Conservation (phyloP, 768 basidiomycete species). For the Stropharia rugosoannulata region DNA sequence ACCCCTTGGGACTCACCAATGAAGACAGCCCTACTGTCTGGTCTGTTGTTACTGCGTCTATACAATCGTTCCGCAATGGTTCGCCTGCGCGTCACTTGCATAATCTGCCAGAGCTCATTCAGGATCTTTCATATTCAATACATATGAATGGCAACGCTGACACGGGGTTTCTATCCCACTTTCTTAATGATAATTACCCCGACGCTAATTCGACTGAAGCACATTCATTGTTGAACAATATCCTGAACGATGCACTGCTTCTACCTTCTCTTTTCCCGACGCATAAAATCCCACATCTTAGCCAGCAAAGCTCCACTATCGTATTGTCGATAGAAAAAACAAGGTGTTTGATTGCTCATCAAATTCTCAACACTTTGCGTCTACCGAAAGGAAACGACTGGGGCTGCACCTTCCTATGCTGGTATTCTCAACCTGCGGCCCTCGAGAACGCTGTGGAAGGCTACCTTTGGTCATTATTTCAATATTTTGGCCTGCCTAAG, state of each 20-base stretch:
- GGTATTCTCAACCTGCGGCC: slow-evolving; percentile 29
- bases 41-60: slow-evolving; percentile 24
- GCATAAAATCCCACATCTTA: slow-evolving; percentile 21
- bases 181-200: slow-evolving; percentile 16
- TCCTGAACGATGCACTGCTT: slow-evolving; percentile 25
- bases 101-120: slow-evolving; percentile 24
- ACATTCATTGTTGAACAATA: slow-evolving; percentile 15
- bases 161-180: slow-evolving; percentile 20
- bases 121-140: slow-evolving; percentile 31
- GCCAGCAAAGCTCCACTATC: slow-evolving; percentile 11
- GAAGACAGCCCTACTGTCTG: slow-evolving; percentile 25
- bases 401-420: slow-evolving; percentile 30
- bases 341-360: slow-evolving; percentile 28
- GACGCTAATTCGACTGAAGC: slow-evolving; percentile 8
- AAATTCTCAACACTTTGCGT: slow-evolving; percentile 27
- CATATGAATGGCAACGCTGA: slow-evolving; percentile 26
- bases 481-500: slow-evolving; percentile 20
- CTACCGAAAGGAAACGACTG: slow-evolving; percentile 25
- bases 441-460: slow-evolving; percentile 28
- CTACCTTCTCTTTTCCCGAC: slow-evolving; percentile 26
- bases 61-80: slow-evolving; percentile 15
- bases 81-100: slow-evolving; percentile 10
- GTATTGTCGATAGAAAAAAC: slow-evolving; percentile 19
- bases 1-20: slow-evolving; percentile 28
- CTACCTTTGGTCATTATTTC: slow-evolving; percentile 28